Conservation (phyloP, 2,329 filamentous ascomycete species). For the Ophiosphaerella narmari region DNA sequence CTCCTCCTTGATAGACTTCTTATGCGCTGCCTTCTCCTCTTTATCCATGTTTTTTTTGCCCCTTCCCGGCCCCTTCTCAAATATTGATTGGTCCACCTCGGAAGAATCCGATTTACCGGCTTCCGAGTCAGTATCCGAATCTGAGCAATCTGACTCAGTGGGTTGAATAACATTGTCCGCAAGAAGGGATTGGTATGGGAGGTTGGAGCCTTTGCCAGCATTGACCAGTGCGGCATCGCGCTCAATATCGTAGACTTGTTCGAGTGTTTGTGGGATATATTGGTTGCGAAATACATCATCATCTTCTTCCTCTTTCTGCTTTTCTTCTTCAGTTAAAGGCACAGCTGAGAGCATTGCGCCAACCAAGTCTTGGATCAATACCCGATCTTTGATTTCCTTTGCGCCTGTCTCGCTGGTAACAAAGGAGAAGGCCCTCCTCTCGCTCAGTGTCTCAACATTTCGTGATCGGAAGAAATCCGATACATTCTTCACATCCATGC, state of each 20-base stretch:
- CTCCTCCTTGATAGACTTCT: constrained; percentile 89
- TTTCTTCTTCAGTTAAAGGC: constrained; percentile 54
- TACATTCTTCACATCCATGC: constrained; percentile 98
- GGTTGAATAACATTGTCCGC: constrained; percentile 64
- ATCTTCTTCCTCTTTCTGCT: constrained; percentile 70
- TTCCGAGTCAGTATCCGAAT: constrained; percentile 22
- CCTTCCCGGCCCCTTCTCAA: constrained; percentile 40
- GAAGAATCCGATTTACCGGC: constrained; percentile 20
- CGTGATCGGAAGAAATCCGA: constrained; percentile 89
- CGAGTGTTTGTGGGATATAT: constrained; percentile 93
- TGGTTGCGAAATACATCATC: constrained; percentile 94
- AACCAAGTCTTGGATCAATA: constrained; percentile 64
- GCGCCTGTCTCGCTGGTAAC: constrained; percentile 67
- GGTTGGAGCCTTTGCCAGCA: constrained; percentile 72
- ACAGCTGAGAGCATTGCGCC: constrained; percentile 68
- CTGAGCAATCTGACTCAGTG: constrained; percentile 52
- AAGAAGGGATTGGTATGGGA: constrained; percentile 84
- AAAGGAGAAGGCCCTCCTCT: constrained; percentile 83
- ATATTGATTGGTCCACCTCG: constrained; percentile 38
- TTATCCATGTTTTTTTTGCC: constrained; percentile 78
- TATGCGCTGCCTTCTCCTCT: constrained; percentile 85
- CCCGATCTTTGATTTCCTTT: constrained; percentile 59
- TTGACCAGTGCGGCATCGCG: constrained; percentile 81
- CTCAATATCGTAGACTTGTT: constrained; percentile 96
- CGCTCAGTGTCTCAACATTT: constrained; percentile 78